Conservation (phyloP, 345 rosid species). For the Bruguiera gymnorhiza region DNA sequence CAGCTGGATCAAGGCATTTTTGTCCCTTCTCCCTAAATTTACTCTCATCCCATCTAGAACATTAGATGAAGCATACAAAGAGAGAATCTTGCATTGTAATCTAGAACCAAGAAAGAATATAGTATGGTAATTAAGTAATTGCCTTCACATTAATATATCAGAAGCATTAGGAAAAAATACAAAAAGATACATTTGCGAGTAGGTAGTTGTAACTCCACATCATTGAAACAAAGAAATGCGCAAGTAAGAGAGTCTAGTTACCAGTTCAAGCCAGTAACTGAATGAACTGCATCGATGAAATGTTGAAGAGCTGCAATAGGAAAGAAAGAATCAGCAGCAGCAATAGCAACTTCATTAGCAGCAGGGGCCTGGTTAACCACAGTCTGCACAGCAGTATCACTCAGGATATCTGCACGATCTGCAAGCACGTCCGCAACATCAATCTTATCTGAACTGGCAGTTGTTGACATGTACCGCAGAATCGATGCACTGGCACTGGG, state of each 20-base stretch:
- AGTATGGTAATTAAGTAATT: no score
- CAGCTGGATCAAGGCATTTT: no score
- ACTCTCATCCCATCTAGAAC: no score
- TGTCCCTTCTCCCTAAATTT: no score
- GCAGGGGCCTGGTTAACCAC: constrained; percentile 51
- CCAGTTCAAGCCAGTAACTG: constrained; percentile 62
- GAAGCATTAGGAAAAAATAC: no score
- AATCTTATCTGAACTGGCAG: constrained; percentile 40
- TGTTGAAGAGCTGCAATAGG: constrained; percentile 69
- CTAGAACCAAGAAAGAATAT: no score
- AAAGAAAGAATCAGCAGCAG: constrained; percentile 66
- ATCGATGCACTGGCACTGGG: constrained; percentile 37
- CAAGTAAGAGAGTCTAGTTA: constrained; percentile 18
- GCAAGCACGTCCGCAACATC: constrained; percentile 26
- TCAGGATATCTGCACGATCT: constrained; percentile 49
- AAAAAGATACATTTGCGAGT: no score
- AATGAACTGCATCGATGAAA: constrained; percentile 58
- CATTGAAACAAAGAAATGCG: neutral
- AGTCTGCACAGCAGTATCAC: constrained; percentile 45
- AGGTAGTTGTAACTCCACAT: no score
- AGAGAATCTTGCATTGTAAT: no score
- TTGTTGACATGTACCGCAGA: constrained; percentile 57
- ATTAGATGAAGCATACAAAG: no score
- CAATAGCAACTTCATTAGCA: constrained; percentile 66
- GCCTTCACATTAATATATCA: no score